Evolutionary conservation across 2,329 filamentous ascomycete species (phyloP).

Genomic region (Cercospora janseana): DNA sequence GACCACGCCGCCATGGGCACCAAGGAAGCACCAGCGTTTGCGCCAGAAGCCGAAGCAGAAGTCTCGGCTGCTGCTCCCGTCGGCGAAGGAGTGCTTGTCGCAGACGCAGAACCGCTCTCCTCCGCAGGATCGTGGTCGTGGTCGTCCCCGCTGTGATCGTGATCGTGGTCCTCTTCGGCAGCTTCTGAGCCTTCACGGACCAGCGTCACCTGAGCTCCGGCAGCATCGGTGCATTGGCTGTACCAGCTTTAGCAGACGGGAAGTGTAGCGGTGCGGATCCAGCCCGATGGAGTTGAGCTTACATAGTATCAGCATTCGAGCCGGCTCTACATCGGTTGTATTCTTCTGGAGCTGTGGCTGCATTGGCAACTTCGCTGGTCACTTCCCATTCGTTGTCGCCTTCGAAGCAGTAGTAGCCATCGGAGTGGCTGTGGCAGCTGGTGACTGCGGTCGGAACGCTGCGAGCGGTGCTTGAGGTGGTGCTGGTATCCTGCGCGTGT

Average conservation of each 20-base stretch:
- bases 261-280: too few relatives aligned
- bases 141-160: not conserved
- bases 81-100: not conserved
- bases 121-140: not conserved
- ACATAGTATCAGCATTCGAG: constrained; percentile 1
- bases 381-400: constrained; percentile 11
- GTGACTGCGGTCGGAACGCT: constrained; percentile 8
- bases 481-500: not conserved
- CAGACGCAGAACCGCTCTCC: not conserved
- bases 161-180: constrained; percentile 6
- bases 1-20: not conserved
- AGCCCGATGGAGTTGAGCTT: not conserved
- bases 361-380: constrained; percentile 1
- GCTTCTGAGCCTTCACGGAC: constrained; percentile 4
- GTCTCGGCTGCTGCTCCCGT: not conserved
- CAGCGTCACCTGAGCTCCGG: constrained; percentile 4
- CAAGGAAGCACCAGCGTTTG: not conserved
- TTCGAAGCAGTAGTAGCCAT: constrained; percentile 12
- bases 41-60: not conserved
- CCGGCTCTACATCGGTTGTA: not conserved
- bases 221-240: constrained; percentile 10
- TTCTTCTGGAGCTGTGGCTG: not conserved
- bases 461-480: not conserved
- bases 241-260: too few relatives aligned
- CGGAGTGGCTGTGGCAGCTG: constrained; percentile 7